phyloP scores from a whole-genome alignment of 352 stramenopile genomes.

The Globisporangium cederbergense region DNA sequence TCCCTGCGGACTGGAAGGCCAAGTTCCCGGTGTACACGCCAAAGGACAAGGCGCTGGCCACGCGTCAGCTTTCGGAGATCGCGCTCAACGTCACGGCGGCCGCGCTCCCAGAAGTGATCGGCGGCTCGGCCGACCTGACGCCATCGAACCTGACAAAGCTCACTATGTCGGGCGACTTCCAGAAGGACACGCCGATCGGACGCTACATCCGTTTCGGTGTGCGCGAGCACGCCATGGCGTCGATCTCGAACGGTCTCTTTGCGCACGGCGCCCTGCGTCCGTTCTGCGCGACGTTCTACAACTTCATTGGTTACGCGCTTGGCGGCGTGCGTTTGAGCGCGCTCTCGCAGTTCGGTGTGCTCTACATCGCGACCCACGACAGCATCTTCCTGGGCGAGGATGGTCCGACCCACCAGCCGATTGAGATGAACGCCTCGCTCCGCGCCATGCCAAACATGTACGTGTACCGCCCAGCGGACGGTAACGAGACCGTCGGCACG shows the following conservation, averaged over 20 bases:
- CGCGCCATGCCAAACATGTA: constrained; percentile 98
- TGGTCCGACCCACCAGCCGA: constrained; percentile 98
- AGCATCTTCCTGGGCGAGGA: constrained; percentile 99
- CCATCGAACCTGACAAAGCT: constrained; percentile 96
- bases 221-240: constrained; percentile 98
- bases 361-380: constrained; percentile 99
- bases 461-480: constrained; percentile 96
- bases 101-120: constrained; percentile 95
- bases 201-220: constrained; percentile 98
- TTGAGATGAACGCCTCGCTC: constrained; percentile 97
- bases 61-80: constrained; percentile 93
- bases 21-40: constrained; percentile 90
- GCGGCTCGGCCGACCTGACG: constrained; percentile 98
- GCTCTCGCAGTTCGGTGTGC: constrained; percentile 93
- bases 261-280: constrained; percentile 95
- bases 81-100: constrained; percentile 94
- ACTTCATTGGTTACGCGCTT: constrained; percentile 98
- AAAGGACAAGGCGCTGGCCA: constrained; percentile 89
- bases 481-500: constrained; percentile 96
- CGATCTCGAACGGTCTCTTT: constrained; percentile 98
- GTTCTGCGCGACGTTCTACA: constrained; percentile 99
- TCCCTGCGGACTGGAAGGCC: constrained; percentile 91
- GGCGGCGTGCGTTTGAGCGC: constrained; percentile 94
- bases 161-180: constrained; percentile 96
- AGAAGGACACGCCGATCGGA: constrained; percentile 94